Base-by-base conservation (phyloP, 2,329 filamentous ascomycete genomes). In the Ciborinia camelliae region DNA sequence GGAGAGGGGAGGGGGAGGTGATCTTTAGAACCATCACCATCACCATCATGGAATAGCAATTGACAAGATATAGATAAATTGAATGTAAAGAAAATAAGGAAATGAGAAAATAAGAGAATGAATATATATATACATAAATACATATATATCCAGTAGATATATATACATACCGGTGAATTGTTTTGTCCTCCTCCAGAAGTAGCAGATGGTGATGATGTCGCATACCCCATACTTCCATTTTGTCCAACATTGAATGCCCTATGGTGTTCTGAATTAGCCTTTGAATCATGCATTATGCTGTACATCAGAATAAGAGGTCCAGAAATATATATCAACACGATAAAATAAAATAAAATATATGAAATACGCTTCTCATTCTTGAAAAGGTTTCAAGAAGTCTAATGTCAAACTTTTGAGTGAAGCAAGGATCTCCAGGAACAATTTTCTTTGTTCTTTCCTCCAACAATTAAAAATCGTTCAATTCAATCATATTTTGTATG, bases 121-220 rank as follows among this genome's bases (percentile, higher is more conserved):
- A n/a, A n/a, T n/a, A 32, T 15, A 23, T 28, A 45, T 39, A 18
- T 20, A 51, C 43, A 43, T 41, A 43, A 30, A 30, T 57, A n/a
- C 6, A 43, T 41, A 43, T 43, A 43, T n/a, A 43, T 14, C 26
- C 45, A 39, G 23, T 50, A 58, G 20, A 15, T 32, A 67, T 66
- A 10, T 23, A 26, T 69, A 81, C 82, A 79, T 81, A 86, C 82
- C 75, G 83, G 83, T 69, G 81, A 81, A 71, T 81, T 82, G 68
- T 83, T 84, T 74, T 86, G 85, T 62, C 86, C 86, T 69, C 84
- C 86, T 53, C 74, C 76, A 67, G 85, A 84, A 48, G 58, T 62
- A 48, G 84, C 84, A 67, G 86, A 85, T 55, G 86, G 86, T 53
- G 86, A 87, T 69, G 85, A 84, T 69, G 84, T 87, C 71, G 84